Base-by-base conservation (phyloP, 495 filamentous ascomycete genomes). In the Podospora australis region DNA sequence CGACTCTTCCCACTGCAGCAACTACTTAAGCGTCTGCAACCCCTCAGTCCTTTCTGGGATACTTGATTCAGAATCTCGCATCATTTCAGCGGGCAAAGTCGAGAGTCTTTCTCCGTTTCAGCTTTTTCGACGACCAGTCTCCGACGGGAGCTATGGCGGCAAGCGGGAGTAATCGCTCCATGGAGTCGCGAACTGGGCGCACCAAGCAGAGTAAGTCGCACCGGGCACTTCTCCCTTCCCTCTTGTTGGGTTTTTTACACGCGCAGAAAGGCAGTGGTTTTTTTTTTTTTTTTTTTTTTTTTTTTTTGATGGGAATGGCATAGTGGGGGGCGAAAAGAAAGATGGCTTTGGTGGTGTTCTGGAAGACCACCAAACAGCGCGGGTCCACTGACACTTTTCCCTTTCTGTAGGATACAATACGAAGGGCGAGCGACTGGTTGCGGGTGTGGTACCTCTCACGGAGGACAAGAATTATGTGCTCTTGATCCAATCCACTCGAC, bases 361-460 rank as follows among this genome's bases (percentile, higher is more conserved):
- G 20, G n/a, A 14, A 43, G 40, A 43, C 40, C 40, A 26, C 40
- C 20, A 43, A 43, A 21, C 20, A 23, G 20, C n/a, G 39, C 25
- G 55, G 38, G 46, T 45, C 35, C 34, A 64, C 70, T 74, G 64
- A 73, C 68, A 48, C 39, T 22, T 21, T 49, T 48, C 62, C 56
- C 35, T 35, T 49, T 57, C 44, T 63, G 55, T 62, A 96, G 94
- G 92, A 55, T 98, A 96, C 68, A 88, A 87, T 62, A 62, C 86
- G 36, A 83, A 87, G 63, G 94, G 94, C 70, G 90, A 96, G 71
- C 83, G 92, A 47, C 83, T 98, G 40, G 94, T 98, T 50, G 90
- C 92, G 35, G 92, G 92, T 49, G 83, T 97, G 29, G 94, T 98
- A 24, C 89, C 94, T 44, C 60, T 78, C 25, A 74, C 70, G n/a